Evolutionary conservation across 768 basidiomycete genomes (phyloP).

Genomic region (Fomitopsis pulvina): DNA sequence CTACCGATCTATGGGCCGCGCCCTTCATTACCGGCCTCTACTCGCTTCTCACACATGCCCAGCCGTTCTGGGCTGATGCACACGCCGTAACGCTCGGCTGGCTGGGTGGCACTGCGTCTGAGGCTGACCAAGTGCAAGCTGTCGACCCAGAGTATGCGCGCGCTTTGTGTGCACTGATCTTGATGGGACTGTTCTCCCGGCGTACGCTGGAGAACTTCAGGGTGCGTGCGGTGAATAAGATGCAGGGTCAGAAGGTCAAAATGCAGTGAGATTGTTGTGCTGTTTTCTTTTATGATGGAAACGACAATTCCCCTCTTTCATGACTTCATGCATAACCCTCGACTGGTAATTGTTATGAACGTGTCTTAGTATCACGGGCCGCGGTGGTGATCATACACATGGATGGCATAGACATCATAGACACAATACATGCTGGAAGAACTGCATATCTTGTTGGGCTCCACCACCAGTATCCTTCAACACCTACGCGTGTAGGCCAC

Average conservation of each 20-base stretch:
- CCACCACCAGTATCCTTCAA: no score
- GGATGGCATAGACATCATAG: no score
- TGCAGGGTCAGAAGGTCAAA: slow-evolving; percentile 11
- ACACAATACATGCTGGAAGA: no score
- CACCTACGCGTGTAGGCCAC: no score
- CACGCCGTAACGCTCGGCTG: slow-evolving; percentile 42
- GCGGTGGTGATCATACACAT: no score
- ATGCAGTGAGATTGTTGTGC: slow-evolving; percentile 10
- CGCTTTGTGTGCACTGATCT: slow-evolving; percentile 62
- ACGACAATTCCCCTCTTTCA: no score
- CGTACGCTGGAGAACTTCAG: slow-evolving; percentile 64
- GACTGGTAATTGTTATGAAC: no score
- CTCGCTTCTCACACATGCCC: slow-evolving; percentile 78
- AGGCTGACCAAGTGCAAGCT: slow-evolving; percentile 30
- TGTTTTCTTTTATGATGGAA: no score
- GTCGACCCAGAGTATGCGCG: slow-evolving; percentile 61
- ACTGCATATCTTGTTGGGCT: no score
- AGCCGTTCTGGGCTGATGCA: slow-evolving; percentile 72
- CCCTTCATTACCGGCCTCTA: slow-evolving; percentile 72
- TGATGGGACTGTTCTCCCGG: slow-evolving; percentile 53
- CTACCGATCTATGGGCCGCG: slow-evolving; percentile 81
- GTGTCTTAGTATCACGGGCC: no score
- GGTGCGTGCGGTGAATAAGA: slow-evolving; percentile 6
- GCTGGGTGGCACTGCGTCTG: slow-evolving; percentile 34
- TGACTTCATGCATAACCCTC: no score